phyloP scores from a whole-genome alignment of 2,329 filamentous ascomycete genomes.

The Sphaerulina vaccinii region DNA sequence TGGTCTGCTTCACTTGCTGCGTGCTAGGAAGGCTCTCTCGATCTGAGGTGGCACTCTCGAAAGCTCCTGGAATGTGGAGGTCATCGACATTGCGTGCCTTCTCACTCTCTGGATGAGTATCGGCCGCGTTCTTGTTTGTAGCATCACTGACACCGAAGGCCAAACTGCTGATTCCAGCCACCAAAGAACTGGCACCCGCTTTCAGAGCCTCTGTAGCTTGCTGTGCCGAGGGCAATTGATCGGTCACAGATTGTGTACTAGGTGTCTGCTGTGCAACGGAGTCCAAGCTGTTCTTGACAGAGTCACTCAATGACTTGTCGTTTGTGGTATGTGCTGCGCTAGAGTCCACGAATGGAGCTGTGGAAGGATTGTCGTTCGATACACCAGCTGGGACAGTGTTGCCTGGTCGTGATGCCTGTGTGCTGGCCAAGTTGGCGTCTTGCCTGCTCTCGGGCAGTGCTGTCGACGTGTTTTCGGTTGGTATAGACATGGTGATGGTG shows the following conservation, averaged over 20 bases:
- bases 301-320: conserved; percentile 1
- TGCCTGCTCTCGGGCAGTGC: conserved; percentile 6
- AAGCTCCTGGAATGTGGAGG: conserved; percentile 15
- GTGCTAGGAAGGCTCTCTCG: conserved; percentile 3
- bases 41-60: conserved; percentile 8
- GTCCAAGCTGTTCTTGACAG: conserved; percentile 16
- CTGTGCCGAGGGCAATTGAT: conserved; percentile 18
- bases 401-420: conserved; percentile 9
- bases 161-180: conserved; percentile 14
- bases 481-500: conserved; percentile 4
- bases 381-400: conserved; percentile 8
- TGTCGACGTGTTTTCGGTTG: not conserved
- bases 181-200: conserved; percentile 11
- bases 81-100: conserved; percentile 14
- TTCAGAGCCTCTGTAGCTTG: conserved; percentile 10
- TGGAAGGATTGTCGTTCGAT: not conserved
- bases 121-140: conserved; percentile 4
- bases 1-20: conserved; percentile 8
- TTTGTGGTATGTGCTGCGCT: not conserved
- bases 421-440: conserved; percentile 11
- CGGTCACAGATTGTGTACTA: conserved; percentile 8
- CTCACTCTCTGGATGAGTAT: conserved; percentile 14
- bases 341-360: conserved; percentile 3
- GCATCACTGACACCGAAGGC: conserved; percentile 5
- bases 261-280: conserved; percentile 7